A percentile compares a stretch with the other conserved stretches of the same genome.
phyloP scores from a whole-genome alignment of 768 basidiomycete genomes.

The Lactarius hengduanensis region DNA sequence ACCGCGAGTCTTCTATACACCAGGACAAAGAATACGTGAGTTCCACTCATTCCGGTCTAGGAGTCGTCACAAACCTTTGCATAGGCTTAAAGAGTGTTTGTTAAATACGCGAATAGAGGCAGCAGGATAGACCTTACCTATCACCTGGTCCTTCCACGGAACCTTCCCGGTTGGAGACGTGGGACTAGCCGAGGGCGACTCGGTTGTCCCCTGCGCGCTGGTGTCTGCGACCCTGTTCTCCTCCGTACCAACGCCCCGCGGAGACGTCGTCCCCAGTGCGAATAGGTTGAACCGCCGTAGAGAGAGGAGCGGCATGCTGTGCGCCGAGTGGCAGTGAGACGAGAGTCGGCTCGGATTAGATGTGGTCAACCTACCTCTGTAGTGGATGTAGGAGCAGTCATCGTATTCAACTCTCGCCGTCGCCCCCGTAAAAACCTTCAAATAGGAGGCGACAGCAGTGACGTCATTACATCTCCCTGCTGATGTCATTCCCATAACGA shows the following conservation, averaged over 20 bases:
- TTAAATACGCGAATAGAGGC: neutral
- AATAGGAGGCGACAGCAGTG: too few species aligned
- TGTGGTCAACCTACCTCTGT: too few species aligned
- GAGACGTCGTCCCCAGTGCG: neutral
- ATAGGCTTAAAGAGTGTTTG: constrained; percentile 2
- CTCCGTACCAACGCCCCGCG: constrained; percentile 32
- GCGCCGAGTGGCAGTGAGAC: neutral
- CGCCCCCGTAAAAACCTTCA: too few species aligned
- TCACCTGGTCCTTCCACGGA: constrained; percentile 59
- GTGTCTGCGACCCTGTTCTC: constrained; percentile 35
- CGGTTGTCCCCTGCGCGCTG: constrained; percentile 25
- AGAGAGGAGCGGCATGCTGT: neutral
- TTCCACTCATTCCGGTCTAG: neutral
- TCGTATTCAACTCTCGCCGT: too few species aligned
- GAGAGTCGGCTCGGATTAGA: neutral
- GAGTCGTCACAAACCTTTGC: constrained; percentile 18
- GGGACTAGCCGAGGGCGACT: constrained; percentile 27
- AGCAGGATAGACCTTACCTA: constrained; percentile 41
- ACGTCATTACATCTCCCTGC: too few species aligned
- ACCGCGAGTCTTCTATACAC: constrained; percentile 21
- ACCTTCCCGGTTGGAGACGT: constrained; percentile 34
- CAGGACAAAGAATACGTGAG: neutral
- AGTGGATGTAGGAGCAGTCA: too few species aligned
- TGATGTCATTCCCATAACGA: too few species aligned
- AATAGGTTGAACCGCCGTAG: neutral